Evolutionary conservation across 2,329 filamentous ascomycete species (phyloP).

Genomic region (Tolypocladium pustulatum): DNA sequence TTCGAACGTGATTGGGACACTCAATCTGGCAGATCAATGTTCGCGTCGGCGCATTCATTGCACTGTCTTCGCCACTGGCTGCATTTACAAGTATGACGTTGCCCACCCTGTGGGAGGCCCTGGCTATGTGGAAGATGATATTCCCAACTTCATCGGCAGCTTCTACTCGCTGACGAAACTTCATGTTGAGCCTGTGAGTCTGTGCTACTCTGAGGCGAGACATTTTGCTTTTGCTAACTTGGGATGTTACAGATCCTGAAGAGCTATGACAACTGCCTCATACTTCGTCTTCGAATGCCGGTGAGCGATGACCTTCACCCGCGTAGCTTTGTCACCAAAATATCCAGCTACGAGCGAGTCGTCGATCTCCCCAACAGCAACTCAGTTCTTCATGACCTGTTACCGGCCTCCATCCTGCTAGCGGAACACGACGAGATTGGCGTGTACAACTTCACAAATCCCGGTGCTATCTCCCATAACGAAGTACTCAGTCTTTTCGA

Average conservation of each 20-base stretch:
- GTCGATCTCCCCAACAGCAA: constrained; percentile 63
- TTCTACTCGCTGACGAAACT: constrained; percentile 61
- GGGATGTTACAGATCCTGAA: constrained; percentile 58
- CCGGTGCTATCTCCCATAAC: constrained; percentile 59
- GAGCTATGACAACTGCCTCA: constrained; percentile 48
- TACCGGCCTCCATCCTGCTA: constrained; percentile 49
- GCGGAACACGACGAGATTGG: constrained; percentile 52
- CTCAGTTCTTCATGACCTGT: constrained; percentile 53
- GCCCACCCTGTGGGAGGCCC: constrained; percentile 47
- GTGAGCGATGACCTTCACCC: constrained; percentile 56
- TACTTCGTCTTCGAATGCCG: constrained; percentile 59
- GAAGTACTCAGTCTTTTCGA: constrained; percentile 54
- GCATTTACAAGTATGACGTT: constrained; percentile 55
- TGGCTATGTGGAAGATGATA: constrained; percentile 51
- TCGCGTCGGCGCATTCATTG: constrained; percentile 45
- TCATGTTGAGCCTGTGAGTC: constrained; percentile 41
- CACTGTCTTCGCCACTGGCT: constrained; percentile 58
- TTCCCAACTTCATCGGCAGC: constrained; percentile 53
- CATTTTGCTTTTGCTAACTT: no score
- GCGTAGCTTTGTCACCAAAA: constrained; percentile 61
- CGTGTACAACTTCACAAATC: constrained; percentile 62
- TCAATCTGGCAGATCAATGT: constrained; percentile 34
- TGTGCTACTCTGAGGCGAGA: background rate
- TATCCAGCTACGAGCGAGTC: constrained; percentile 51
- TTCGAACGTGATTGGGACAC: constrained; percentile 54